Evolutionary conservation across 371 early-diverging fungal genomes (phyloP).

Genomic region (Conidiobolus incongruus): DNA sequence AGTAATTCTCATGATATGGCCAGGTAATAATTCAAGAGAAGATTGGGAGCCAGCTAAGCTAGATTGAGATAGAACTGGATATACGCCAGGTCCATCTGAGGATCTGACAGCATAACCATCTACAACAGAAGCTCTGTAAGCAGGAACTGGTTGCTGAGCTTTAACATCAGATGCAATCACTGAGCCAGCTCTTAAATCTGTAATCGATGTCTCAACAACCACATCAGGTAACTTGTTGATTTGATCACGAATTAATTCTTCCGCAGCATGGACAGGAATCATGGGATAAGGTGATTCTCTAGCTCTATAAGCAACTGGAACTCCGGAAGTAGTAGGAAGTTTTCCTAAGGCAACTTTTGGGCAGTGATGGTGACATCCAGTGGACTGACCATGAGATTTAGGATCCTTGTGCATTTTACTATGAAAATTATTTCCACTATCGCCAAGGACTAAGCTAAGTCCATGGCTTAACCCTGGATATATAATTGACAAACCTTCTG

Average conservation of each 20-base stretch:
- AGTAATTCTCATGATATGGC: conserved; percentile 50
- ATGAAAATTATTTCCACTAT: conserved; percentile 19
- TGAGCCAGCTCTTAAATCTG: no score
- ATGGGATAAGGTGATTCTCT: conserved; percentile 66
- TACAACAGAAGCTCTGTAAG: conserved; percentile 62
- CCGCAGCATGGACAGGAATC: conserved; percentile 42
- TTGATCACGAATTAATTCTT: conserved; percentile 20
- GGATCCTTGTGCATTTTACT: conserved; percentile 11
- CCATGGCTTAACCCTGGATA: conserved; percentile 56
- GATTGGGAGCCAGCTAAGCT: conserved; percentile 10
- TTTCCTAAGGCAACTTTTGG: background rate
- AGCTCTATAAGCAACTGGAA: conserved; percentile 30
- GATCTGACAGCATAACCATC: conserved; percentile 85
- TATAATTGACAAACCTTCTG: conserved; percentile 56
- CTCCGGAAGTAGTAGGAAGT: background rate
- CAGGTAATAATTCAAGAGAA: conserved; percentile 13
- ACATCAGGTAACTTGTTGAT: conserved; percentile 12
- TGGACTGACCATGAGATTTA: background rate
- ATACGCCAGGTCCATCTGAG: conserved; percentile 56
- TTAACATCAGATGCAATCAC: conserved; percentile 53
- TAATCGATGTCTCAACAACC: conserved; percentile 18
- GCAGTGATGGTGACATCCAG: no score
- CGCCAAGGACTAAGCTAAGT: conserved; percentile 36
- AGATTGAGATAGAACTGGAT: conserved; percentile 39
- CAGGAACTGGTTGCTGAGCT: conserved; percentile 57